These are phyloP conservation scores for Fusarium illudens DNA, from an alignment of 2,329 filamentous ascomycete genomes.

Conservation along the genomic window DNA sequence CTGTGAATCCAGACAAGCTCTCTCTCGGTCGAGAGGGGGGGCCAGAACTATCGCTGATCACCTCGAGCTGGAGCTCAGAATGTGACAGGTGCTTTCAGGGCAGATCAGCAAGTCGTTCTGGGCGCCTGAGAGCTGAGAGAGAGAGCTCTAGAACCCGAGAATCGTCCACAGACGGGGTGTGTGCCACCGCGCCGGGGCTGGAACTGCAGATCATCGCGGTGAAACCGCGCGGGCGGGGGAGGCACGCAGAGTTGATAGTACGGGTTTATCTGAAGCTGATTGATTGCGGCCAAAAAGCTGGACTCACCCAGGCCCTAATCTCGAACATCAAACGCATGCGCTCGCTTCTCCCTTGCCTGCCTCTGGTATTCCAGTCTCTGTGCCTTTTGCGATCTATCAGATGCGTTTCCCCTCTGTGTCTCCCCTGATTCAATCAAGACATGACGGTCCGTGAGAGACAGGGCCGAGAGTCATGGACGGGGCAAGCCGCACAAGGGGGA, in stretches of 20 bases:
- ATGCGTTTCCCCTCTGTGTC: constrained; percentile 7
- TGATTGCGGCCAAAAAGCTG: constrained; percentile 11
- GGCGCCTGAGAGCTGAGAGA: constrained; percentile 13
- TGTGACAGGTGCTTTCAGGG: constrained; percentile 13
- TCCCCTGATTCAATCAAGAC: constrained; percentile 10
- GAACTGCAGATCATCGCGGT: constrained; percentile 26
- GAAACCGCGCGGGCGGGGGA: constrained; percentile 33
- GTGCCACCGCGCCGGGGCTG: constrained; percentile 2
- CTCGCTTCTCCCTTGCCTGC: constrained; percentile 5
- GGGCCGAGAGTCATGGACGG: not conserved
- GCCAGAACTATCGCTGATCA: constrained; percentile 2
- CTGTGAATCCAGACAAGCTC: constrained; percentile 23
- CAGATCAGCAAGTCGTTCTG: constrained; percentile 19
- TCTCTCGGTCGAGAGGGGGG: constrained; percentile 4
- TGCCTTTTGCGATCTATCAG: constrained; percentile 27
- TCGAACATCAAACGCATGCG: constrained; percentile 1
- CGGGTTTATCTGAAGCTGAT: not conserved
- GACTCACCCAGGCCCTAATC: constrained; percentile 5
- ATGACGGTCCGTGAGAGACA: not conserved
- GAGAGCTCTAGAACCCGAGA: constrained; percentile 19
- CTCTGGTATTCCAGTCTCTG: not conserved
- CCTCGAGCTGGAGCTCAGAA: not conserved
- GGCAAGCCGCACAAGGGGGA: not conserved
- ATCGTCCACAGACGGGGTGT: not conserved
- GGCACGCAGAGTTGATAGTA: constrained; percentile 2